Evolutionary conservation across 1,284 basidiomycete genomes (phyloP).

Genomic region (Malassezia arunalokei): DNA sequence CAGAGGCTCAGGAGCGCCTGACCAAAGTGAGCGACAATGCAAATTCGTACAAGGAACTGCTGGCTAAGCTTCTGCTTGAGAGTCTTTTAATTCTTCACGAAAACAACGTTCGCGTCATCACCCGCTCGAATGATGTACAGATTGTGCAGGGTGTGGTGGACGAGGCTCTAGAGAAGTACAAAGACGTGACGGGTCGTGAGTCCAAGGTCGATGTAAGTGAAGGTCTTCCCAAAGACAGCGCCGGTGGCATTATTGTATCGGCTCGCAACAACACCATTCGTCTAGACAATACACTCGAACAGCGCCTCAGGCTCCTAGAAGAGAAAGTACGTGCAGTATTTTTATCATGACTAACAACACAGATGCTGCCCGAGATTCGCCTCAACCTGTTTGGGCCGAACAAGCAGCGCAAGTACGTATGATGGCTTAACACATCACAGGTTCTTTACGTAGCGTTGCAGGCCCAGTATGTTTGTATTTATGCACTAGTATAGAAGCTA

Average conservation of each 20-base stretch:
- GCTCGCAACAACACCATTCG: constrained; percentile 37
- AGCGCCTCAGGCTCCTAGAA: constrained; percentile 39
- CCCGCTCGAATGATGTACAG: constrained; percentile 34
- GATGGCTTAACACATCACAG: background rate
- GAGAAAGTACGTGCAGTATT: constrained; percentile 19
- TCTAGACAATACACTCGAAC: constrained; percentile 44
- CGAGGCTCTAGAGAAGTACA: constrained; percentile 57
- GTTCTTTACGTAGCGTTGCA: constrained; percentile 11
- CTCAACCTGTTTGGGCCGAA: constrained; percentile 42
- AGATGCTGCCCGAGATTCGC: constrained; percentile 44
- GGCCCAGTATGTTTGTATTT: background rate
- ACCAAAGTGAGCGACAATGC: constrained; percentile 60
- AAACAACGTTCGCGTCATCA: constrained; percentile 30
- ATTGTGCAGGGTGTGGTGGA: constrained; percentile 53
- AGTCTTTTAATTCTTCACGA: constrained; percentile 43
- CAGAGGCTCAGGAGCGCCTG: constrained; percentile 57
- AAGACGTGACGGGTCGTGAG: constrained; percentile 62
- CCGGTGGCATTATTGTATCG: constrained; percentile 34
- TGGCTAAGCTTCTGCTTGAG: constrained; percentile 58
- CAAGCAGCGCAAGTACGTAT: constrained; percentile 38
- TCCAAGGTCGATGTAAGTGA: constrained; percentile 58
- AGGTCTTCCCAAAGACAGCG: constrained; percentile 55
- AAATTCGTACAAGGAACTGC: constrained; percentile 49
- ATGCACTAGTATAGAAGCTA: constrained; percentile 3
- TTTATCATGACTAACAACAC: background rate